phyloP scores from a whole-genome alignment of 140 eudicot species.

The Bidens hawaiensis region DNA sequence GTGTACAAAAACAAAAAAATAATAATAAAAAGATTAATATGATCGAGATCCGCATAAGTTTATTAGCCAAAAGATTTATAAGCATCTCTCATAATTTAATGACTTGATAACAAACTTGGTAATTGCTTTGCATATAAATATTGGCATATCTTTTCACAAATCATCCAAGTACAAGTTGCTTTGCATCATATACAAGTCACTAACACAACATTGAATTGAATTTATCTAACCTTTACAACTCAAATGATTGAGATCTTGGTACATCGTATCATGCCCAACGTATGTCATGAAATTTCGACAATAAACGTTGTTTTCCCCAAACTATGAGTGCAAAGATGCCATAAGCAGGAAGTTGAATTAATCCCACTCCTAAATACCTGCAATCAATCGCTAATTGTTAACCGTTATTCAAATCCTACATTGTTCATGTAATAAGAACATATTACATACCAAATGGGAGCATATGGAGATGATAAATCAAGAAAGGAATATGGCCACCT shows the following conservation, averaged over 20 bases:
- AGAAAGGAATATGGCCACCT: constrained; percentile 88
- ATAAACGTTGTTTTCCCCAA: constrained; percentile 41
- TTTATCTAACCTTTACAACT: neutral
- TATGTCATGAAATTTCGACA: constrained; percentile 42
- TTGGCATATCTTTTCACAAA: too few relatives aligned
- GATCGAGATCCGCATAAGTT: too few relatives aligned
- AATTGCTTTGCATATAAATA: too few relatives aligned
- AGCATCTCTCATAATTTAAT: too few relatives aligned
- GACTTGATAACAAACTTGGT: too few relatives aligned
- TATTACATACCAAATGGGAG: constrained; percentile 10
- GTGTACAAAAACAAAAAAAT: too few relatives aligned
- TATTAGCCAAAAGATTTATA: too few relatives aligned
- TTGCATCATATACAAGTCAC: neutral
- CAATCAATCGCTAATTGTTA: constrained; percentile 4
- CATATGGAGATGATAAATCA: constrained; percentile 59
- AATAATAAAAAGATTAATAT: too few relatives aligned
- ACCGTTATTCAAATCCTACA: neutral
- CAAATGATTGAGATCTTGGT: neutral
- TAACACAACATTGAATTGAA: neutral
- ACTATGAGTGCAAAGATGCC: constrained; percentile 47
- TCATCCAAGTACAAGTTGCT: neutral
- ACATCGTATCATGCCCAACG: constrained; percentile 30
- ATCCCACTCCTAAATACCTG: constrained; percentile 81
- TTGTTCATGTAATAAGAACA: neutral
- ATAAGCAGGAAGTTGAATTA: constrained; percentile 59